A percentile compares a stretch with the other conserved stretches of the same genome.
phyloP scores from a whole-genome alignment of 2,329 filamentous ascomycete genomes.

The Lecanosticta acicola region DNA sequence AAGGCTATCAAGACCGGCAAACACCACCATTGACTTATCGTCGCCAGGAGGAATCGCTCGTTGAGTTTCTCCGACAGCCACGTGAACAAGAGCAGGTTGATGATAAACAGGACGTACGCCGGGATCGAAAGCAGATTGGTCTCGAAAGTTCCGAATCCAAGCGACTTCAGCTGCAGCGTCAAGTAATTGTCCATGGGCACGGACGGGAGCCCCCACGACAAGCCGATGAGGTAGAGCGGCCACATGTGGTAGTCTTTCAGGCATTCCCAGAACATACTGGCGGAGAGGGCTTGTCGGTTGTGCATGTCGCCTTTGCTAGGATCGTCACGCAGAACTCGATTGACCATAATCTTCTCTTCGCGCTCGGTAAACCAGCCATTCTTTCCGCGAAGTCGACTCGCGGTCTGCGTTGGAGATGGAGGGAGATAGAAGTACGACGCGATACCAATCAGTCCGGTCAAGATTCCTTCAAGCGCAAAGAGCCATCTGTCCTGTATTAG shows the following conservation, averaged over 20 bases:
- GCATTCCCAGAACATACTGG: conserved; percentile 46
- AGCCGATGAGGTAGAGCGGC: conserved; percentile 50
- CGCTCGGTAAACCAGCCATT: conserved; percentile 57
- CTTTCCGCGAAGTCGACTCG: conserved; percentile 54
- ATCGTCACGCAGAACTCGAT: conserved; percentile 57
- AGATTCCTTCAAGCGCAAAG: conserved; percentile 53
- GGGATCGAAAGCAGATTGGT: conserved; percentile 40
- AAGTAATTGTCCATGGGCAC: conserved; percentile 37
- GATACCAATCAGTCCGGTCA: conserved; percentile 51
- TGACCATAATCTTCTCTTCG: conserved; percentile 60
- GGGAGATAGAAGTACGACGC: conserved; percentile 52
- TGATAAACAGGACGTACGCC: conserved; percentile 46
- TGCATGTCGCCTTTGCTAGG: conserved; percentile 58
- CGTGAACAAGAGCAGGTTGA: conserved; percentile 46
- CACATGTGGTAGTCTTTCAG: conserved; percentile 53
- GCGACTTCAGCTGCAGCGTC: conserved; percentile 36
- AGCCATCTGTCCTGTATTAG: conserved; percentile 41
- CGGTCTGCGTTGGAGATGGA: conserved; percentile 59
- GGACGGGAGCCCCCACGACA: conserved; percentile 37
- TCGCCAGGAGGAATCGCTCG: conserved; percentile 47
- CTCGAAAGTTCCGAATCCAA: conserved; percentile 40
- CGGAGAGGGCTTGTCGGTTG: conserved; percentile 49
- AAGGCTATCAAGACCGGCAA: conserved; percentile 38
- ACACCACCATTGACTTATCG: conserved; percentile 41
- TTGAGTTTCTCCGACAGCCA: conserved; percentile 47